phyloP scores from a whole-genome alignment of 306 rosid genomes.

The Trichosanthes cucumerina region DNA sequence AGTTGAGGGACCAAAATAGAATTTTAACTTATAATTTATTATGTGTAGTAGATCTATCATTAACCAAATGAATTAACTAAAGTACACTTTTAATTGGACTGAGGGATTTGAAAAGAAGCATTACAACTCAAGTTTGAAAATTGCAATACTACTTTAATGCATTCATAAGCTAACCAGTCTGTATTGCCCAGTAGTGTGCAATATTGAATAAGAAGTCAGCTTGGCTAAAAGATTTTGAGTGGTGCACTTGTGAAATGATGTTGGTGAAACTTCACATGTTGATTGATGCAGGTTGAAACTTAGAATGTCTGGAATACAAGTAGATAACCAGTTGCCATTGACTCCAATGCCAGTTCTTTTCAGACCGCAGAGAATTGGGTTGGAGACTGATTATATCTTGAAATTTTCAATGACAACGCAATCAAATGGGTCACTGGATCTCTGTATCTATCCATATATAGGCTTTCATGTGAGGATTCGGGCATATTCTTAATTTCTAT shows the following conservation, averaged over 20 bases:
- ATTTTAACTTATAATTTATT: background rate
- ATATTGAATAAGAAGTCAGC: background rate
- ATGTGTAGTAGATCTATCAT: background rate
- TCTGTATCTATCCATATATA: conserved; percentile 80
- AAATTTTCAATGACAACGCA: conserved; percentile 81
- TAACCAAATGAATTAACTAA: background rate
- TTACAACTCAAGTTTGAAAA: background rate
- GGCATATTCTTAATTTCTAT: background rate
- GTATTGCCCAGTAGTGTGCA: background rate
- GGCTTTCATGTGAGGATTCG: conserved; percentile 66
- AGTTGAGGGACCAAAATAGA: background rate
- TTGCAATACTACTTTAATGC: background rate
- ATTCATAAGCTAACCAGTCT: background rate
- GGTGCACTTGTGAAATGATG: conserved; percentile 1
- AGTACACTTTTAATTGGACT: background rate
- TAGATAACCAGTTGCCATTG: conserved; percentile 93
- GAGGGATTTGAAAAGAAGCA: background rate
- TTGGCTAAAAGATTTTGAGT: background rate
- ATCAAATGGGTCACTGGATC: conserved; percentile 84
- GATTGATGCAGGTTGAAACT: conserved; percentile 61
- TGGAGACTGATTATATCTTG: conserved; percentile 67
- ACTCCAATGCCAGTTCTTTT: conserved; percentile 94
- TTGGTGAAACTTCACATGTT: conserved; percentile 1
- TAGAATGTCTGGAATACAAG: conserved; percentile 77
- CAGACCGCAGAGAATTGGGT: conserved; percentile 75